These are phyloP conservation scores for Potentilla sterilis DNA, from an alignment of 306 rosid genomes.

Conservation along the genomic window DNA sequence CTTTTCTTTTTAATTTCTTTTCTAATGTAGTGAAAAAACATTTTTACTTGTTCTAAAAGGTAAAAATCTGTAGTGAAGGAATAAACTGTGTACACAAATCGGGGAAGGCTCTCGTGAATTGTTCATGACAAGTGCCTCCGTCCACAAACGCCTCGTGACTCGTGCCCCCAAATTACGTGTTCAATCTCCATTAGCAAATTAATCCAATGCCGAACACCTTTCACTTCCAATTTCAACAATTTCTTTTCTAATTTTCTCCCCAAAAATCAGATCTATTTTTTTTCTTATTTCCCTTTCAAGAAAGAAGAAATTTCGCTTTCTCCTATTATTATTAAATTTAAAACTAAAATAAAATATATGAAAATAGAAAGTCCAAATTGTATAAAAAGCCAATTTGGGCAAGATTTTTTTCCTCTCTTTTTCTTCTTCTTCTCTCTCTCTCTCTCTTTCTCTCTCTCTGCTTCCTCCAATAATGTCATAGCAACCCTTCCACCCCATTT, in stretches of 20 bases:
- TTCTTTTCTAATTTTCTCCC: not conserved
- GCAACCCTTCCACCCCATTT: constrained; percentile 13
- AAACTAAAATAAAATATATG: not conserved
- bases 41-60: no score
- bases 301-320: constrained; percentile 8
- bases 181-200: not conserved
- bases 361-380: constrained; percentile 3
- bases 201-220: not conserved
- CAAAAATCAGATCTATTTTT: not conserved
- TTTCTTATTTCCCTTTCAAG: constrained; percentile 16
- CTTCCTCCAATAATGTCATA: constrained; percentile 27
- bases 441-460: constrained; percentile 12
- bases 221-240: not conserved
- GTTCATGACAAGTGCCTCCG: not conserved
- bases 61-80: not conserved
- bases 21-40: no score
- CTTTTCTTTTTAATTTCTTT: no score
- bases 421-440: not conserved
- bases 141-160: constrained; percentile 21
- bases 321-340: constrained; percentile 8
- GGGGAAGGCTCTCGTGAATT: not conserved
- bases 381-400: constrained; percentile 24
- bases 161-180: not conserved
- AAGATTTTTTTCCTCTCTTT: constrained; percentile 10
- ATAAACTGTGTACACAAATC: not conserved